Evolutionary conservation across 208 protist species (phyloP), one percentile per base, ranked within the genome.

Genomic region (Trypanosoma lewisi): DNA sequence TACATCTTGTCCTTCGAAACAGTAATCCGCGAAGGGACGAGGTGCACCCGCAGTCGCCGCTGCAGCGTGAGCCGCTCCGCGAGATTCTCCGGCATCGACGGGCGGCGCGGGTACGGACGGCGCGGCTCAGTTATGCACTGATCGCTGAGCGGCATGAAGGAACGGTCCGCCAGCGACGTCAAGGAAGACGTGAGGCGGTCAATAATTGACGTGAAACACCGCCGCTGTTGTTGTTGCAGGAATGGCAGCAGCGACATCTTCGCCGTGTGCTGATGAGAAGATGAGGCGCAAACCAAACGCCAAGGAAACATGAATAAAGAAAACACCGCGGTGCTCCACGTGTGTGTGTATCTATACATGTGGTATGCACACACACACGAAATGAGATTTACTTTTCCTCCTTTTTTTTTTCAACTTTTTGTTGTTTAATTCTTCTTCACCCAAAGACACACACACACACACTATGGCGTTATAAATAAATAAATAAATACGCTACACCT

Each of bases 91-190:
- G 34, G 44, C 55, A 74, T 66, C 11, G 74, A 63, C 1, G 44
- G 65, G 23, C 72, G 65, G 41, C 60, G 66, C 57, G 77, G 70
- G 12, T 91, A 64, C 27, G 50, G 63, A 4, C 82, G 75, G 1
- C 86, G 81, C 23, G 59, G 49, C 73, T 95, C 85, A 2, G 89
- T 95, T 21, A 95, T 80, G n/a, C 80, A 51, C 31, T 75, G 75
- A 27, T 87, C 77, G 14, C 83, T 45, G 4, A 64, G 56, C 2
- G 65, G 65, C 56, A 71, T 59, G 34, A 71, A 62, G 25, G 63
- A 56, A 21, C 37, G 50, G 3, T 71, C 65, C n/a, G 59, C 37
- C 1, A 67, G 3, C 19, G n/a, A 14, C 23, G 45, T 28, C 5
- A 67, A 37, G 47, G 59, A 19, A 28, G 59, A 45, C 1, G n/a